Percentiles rank a stretch among this genome's conserved stretches.
Evolutionary conservation across 805 yeast genomes (phyloP).

Genomic region (Saccharomycopsis javanensis): DNA sequence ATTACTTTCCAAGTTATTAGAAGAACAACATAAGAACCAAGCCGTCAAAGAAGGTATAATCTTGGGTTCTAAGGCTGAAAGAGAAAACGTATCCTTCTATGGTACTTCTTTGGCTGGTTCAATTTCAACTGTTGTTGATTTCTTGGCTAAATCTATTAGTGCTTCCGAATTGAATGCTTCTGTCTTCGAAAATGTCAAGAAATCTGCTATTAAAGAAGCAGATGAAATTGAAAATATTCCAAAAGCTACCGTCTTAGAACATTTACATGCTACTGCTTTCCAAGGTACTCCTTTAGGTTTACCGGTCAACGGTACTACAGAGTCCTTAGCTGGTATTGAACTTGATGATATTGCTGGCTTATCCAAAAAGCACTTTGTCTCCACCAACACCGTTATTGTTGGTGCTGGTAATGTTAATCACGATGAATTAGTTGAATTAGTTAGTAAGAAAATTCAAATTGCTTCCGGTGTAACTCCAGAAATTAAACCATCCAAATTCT

Average conservation of each 20-base stretch:
- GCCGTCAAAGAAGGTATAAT: conserved; percentile 46
- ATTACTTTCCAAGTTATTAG: conserved; percentile 45
- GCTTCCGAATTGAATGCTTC: conserved; percentile 32
- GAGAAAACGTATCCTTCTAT: conserved; percentile 55
- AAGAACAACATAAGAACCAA: conserved; percentile 26
- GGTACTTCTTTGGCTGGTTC: conserved; percentile 47
- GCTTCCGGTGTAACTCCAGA: conserved; percentile 44
- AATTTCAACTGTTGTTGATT: conserved; percentile 40
- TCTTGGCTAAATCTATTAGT: conserved; percentile 37
- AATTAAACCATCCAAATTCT: conserved; percentile 48
- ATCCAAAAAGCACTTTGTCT: conserved; percentile 45
- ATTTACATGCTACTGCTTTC: conserved; percentile 75
- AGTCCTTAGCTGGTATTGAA: conserved; percentile 49
- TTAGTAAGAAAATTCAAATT: conserved; percentile 39
- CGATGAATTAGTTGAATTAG: conserved; percentile 57
- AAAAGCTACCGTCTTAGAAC: conserved; percentile 52
- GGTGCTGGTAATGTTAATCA: conserved; percentile 62
- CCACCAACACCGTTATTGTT: conserved; percentile 60
- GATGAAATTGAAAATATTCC: conserved; percentile 45
- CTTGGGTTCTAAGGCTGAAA: conserved; percentile 43
- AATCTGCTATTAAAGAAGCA: conserved; percentile 36
- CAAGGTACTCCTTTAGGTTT: conserved; percentile 75
- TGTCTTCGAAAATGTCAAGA: conserved; percentile 39
- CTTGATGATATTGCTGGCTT: conserved; percentile 48
- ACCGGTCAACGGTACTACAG: conserved; percentile 69